A percentile compares a stretch with the other conserved stretches of the same genome.
These are phyloP conservation scores for Hymenoscyphus fructigenus DNA, from an alignment of 2,329 filamentous ascomycete genomes.

Conservation along the genomic window DNA sequence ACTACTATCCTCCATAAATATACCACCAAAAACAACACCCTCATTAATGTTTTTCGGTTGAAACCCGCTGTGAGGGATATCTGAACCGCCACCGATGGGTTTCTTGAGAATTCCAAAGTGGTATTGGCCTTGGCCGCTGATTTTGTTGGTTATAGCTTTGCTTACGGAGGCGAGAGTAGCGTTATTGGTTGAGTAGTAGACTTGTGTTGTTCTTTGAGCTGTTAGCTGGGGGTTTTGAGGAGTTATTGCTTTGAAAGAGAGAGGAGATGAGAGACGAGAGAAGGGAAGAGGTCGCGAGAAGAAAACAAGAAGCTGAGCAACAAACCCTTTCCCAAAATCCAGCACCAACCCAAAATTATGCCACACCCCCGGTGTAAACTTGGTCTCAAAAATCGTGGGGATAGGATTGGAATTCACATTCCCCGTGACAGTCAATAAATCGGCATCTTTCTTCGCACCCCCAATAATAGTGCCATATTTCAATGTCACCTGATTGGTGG, in stretches of 20 bases:
- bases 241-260: too few relatives aligned
- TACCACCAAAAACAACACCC: conserved; percentile 50
- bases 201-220: too few relatives aligned
- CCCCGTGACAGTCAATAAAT: conserved; percentile 47
- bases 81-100: conserved; percentile 44
- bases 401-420: conserved; percentile 46
- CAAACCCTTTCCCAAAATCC: too few relatives aligned
- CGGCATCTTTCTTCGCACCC: conserved; percentile 38
- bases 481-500: conserved; percentile 52
- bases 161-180: conserved; percentile 21
- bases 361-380: conserved; percentile 43
- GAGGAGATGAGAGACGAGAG: too few relatives aligned
- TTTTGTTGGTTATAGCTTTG: conserved; percentile 58
- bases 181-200: too few relatives aligned
- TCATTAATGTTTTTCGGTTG: conserved; percentile 50
- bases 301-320: too few relatives aligned
- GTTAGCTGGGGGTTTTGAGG: too few relatives aligned
- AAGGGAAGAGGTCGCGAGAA: too few relatives aligned
- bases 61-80: conserved; percentile 47
- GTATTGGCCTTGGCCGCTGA: conserved; percentile 57
- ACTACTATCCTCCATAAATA: conserved; percentile 51
- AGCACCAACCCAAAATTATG: too few relatives aligned
- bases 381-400: conserved; percentile 48
- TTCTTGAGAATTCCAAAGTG: conserved; percentile 64
- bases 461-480: conserved; percentile 55